Percentiles rank a stretch among this genome's conserved stretches.
phyloP scores from a whole-genome alignment of 2,329 filamentous ascomycete species.

The Diaporthe destruens region DNA sequence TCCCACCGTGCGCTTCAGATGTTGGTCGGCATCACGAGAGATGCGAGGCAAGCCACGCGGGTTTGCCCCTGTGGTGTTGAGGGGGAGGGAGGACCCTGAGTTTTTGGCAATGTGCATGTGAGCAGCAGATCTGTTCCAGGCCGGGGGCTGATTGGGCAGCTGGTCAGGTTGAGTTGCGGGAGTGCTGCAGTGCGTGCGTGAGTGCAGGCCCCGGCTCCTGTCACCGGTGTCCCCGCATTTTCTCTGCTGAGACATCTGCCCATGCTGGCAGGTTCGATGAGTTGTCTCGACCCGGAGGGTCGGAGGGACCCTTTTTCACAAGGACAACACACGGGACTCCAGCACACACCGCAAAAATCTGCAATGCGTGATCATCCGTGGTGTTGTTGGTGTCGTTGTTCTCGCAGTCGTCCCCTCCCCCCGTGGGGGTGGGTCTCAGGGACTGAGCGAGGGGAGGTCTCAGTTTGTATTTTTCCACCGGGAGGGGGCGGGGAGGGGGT shows the following conservation, averaged over 20 bases:
- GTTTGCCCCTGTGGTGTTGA: conserved; percentile 20
- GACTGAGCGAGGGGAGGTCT: not conserved
- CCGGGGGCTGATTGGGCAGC: conserved; percentile 30
- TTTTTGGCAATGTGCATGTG: conserved; percentile 31
- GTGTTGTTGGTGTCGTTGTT: conserved; percentile 3
- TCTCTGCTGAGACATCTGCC: not conserved
- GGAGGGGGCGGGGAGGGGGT: not conserved
- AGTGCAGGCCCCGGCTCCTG: conserved; percentile 32
- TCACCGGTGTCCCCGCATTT: conserved; percentile 27
- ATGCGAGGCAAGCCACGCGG: conserved; percentile 3
- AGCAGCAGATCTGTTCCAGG: conserved; percentile 38
- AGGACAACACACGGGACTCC: conserved; percentile 21
- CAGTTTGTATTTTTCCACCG: not conserved
- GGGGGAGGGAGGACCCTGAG: conserved; percentile 26
- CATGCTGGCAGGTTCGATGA: not conserved
- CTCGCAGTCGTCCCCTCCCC: not conserved
- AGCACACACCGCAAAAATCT: not conserved
- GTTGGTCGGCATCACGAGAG: conserved; percentile 20
- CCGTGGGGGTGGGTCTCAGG: not conserved
- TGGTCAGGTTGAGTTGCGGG: not conserved
- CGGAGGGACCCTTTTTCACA: conserved; percentile 1
- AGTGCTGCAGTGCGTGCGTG: not conserved
- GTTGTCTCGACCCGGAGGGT: conserved; percentile 8
- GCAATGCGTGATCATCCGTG: not conserved
- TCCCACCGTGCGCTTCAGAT: not conserved